Conservation (phyloP, 306 rosid species). For the Trifolium pratense region DNA sequence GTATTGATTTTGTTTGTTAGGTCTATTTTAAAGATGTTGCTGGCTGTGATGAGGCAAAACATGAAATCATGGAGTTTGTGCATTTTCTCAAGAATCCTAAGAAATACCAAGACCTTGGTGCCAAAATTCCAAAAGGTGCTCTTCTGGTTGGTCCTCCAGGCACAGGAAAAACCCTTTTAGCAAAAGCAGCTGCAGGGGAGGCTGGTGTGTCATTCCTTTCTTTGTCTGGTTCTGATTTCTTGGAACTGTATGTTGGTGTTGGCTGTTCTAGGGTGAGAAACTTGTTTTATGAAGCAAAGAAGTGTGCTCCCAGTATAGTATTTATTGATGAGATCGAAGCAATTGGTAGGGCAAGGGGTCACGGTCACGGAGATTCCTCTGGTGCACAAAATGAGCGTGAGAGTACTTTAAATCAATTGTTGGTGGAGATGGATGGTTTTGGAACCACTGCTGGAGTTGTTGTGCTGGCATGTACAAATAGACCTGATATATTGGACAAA, state of each 20-base stretch:
- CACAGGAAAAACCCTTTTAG: conserved; percentile 94
- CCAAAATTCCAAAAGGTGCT: conserved; percentile 96
- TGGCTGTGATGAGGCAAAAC: conserved; percentile 97
- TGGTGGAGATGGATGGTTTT: conserved; percentile 99
- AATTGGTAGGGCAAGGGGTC: conserved; percentile 66
- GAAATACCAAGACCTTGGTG: conserved; percentile 91
- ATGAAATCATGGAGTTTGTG: conserved; percentile 94
- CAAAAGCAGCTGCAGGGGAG: conserved; percentile 98
- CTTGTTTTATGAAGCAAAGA: conserved; percentile 91
- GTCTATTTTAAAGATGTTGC: conserved; percentile 91
- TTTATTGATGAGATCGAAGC: conserved; percentile 81
- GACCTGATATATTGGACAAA: conserved; percentile 94
- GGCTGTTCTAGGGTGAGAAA: conserved; percentile 94
- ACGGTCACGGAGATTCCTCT: conserved; percentile 80
- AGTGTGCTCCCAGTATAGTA: conserved; percentile 92
- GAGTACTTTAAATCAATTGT: conserved; percentile 88
- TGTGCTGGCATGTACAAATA: conserved; percentile 96
- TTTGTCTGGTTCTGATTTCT: conserved; percentile 87
- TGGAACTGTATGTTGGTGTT: conserved; percentile 98
- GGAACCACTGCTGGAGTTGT: conserved; percentile 92
- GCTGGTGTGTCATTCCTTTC: conserved; percentile 91
- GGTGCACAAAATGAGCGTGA: conserved; percentile 91
- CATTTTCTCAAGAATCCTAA: conserved; percentile 92
- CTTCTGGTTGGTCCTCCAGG: conserved; percentile 98
- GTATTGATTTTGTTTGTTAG: conserved; percentile 48